Evolutionary conservation across 805 yeast genomes (phyloP).

Genomic region (Zygosaccharomyces gambellarensis): DNA sequence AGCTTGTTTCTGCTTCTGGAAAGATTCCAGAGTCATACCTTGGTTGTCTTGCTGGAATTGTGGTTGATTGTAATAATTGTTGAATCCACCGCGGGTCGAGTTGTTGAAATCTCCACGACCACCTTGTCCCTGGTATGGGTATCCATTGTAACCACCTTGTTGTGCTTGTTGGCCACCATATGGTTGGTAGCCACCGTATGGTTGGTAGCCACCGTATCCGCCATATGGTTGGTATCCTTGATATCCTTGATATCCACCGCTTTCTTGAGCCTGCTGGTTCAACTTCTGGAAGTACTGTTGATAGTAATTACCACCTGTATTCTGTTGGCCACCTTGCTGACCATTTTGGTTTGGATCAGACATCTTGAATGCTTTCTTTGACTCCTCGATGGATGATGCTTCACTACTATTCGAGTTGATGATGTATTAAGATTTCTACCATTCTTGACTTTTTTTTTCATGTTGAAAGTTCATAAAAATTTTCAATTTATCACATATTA

Average conservation of each 20-base stretch:
- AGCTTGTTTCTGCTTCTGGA: slow-evolving; percentile 42
- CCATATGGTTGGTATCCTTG: slow-evolving; percentile 9
- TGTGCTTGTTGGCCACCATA: slow-evolving; percentile 17
- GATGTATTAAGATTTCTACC: neutral
- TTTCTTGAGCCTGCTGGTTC: slow-evolving; percentile 26
- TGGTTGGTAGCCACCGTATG: slow-evolving; percentile 20
- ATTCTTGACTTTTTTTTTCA: neutral
- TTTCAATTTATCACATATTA: slow-evolving; percentile 5
- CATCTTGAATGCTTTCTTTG: slow-evolving; percentile 9
- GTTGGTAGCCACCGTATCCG: slow-evolving; percentile 25
- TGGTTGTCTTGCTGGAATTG: slow-evolving; percentile 29
- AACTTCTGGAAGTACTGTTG: slow-evolving; percentile 26
- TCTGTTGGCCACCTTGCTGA: slow-evolving; percentile 23
- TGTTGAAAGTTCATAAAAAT: slow-evolving; percentile 2
- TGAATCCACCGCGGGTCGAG: slow-evolving; percentile 7
- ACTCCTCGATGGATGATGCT: neutral
- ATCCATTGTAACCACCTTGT: slow-evolving; percentile 19
- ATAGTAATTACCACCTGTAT: slow-evolving; percentile 15
- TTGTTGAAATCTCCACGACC: slow-evolving; percentile 10
- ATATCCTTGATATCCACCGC: slow-evolving; percentile 24
- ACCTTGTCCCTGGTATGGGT: slow-evolving; percentile 27
- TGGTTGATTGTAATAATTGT: slow-evolving; percentile 21
- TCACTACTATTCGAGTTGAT: neutral
- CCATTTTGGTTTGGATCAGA: slow-evolving; percentile 29
- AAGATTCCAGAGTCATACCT: slow-evolving; percentile 78